Base-by-base conservation (phyloP, 495 filamentous ascomycete genomes). In the Aspergillus panamensis region DNA sequence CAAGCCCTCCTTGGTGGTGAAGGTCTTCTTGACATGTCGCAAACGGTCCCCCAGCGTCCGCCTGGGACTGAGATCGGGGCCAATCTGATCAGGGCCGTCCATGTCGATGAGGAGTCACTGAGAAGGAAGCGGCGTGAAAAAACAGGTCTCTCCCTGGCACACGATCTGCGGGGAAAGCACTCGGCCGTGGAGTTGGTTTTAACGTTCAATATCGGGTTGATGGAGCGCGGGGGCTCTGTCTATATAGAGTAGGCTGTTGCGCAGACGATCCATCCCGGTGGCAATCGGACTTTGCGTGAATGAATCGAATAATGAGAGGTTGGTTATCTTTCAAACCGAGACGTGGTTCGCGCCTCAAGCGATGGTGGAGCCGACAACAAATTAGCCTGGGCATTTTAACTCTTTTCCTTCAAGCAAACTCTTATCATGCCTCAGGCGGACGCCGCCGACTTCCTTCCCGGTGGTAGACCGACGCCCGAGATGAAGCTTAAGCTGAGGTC, bases 1-100 rank as follows among this genome's bases (percentile, higher is more conserved):
- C 30, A 96, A 78, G 8, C 92, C 73, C 21, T 75, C 82, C 78
- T 67, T 78, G 17, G 81, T 83, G 0, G 76, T 78, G 48, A 82
- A 76, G 21, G 73, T 62, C 56, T 67, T 75, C 17, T 76, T 64
- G 25, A 78, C 8, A 21, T 68, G 55, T 35, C 74, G 69, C 14
- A 66, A 33, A 39, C 66, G 70, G 51, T 79, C 78, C 10, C 62
- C 45, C 31, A 76, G 61, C 3, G 71, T 69, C 32, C 69, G 66
- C 64, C 75, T 77, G 4, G 77, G 76, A 10, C 67, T 57, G 35
- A 66, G 59, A 53, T 80, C 72, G 10, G 80, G 78, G 4, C 79
- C 80, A 56, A 82, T 80, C 59, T 74, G 74, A 57, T 82, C 80
- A 7, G 78, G 80, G 16, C 73, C 75, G 53, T 76, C 75, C 75